phyloP scores from a whole-genome alignment of 2,329 filamentous ascomycete species.

The Penicillium polonicum region DNA sequence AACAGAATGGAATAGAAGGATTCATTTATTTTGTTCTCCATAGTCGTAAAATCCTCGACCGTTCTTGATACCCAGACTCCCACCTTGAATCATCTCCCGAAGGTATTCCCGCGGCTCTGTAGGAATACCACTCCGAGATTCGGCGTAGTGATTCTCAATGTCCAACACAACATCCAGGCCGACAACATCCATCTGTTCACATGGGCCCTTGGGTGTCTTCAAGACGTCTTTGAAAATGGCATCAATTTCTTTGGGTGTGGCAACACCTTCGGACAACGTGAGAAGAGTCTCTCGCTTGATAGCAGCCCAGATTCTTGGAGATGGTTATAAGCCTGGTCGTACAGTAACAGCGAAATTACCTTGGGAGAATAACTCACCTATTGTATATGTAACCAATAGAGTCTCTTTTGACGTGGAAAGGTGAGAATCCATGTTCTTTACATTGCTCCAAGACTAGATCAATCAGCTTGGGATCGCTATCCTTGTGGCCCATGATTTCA shows the following conservation, averaged over 20 bases:
- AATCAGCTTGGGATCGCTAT: conserved; percentile 34
- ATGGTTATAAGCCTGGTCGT: not conserved
- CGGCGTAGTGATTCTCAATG: conserved; percentile 44
- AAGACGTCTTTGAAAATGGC: conserved; percentile 39
- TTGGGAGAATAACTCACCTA: conserved; percentile 21
- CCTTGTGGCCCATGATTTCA: conserved; percentile 41
- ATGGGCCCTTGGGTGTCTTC: conserved; percentile 38
- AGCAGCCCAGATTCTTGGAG: conserved; percentile 41
- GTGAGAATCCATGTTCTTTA: conserved; percentile 36
- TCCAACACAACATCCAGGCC: conserved; percentile 43
- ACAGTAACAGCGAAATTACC: not conserved
- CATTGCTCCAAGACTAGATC: conserved; percentile 30
- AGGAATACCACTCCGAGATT: conserved; percentile 31
- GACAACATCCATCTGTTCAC: conserved; percentile 44
- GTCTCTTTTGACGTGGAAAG: conserved; percentile 37
- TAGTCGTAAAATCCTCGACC: conserved; percentile 38
- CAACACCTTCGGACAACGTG: conserved; percentile 37
- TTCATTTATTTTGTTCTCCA: not conserved
- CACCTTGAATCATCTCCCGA: conserved; percentile 31
- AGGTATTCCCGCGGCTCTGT: conserved; percentile 34
- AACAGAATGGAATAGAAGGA: not conserved
- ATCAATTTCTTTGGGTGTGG: conserved; percentile 39
- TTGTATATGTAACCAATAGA: conserved; percentile 46
- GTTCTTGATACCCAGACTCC: conserved; percentile 36
- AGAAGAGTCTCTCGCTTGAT: conserved; percentile 45